Base-by-base conservation (phyloP, 257 asterid species). In the Solanum chiquidenum region DNA sequence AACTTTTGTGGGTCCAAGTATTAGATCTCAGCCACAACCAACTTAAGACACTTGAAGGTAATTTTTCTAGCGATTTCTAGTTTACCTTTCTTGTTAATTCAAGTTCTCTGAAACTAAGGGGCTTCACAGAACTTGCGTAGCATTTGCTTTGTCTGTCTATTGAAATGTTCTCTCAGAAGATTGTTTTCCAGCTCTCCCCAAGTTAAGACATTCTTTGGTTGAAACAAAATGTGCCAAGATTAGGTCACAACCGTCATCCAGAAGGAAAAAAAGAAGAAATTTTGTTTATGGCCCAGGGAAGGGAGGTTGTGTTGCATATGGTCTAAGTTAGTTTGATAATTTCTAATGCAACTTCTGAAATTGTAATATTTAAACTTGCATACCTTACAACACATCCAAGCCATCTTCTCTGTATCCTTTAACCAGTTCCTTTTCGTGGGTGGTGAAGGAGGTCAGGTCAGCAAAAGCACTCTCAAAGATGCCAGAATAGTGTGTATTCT, bases 1-100 rank as follows among this genome's bases (percentile, higher is more conserved):
- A 74, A 89, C 89, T 97, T 89, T 77, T 97, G 91, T 96, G 99
- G 99, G 97, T 97, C 64, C 99, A 95, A 90, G 94, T 97, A 92
- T 90, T 97, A 58, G 99, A 97, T 91, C 98, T 96, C 88, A 94
- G 99, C 89, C 88, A 93, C 92, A 97, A 97, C 90, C 94, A 93
- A 90, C 95, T 97, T 90, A 95, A 88, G 71, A 91, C 99, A 35
- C 87, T 95, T 84, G 98, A 97, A 93, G 99, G 99, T 97, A 93
- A 85, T 66, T 64, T 7, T 52, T 58, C 29, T 9, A 46, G 69
- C 85, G 5, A 20, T 29, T 27, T 80, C 8, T 80, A 14, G 12
- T 27, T 25, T 46, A 12, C 5, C 64, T 80, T 49, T 49, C 44
- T 29, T 29, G 29, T 38, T 29, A 46, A 82, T 52, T 82, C 69